These are phyloP conservation scores for Trypanosomatidae sp. DNA, from an alignment of 208 protist genomes.

Conservation along the genomic window DNA sequence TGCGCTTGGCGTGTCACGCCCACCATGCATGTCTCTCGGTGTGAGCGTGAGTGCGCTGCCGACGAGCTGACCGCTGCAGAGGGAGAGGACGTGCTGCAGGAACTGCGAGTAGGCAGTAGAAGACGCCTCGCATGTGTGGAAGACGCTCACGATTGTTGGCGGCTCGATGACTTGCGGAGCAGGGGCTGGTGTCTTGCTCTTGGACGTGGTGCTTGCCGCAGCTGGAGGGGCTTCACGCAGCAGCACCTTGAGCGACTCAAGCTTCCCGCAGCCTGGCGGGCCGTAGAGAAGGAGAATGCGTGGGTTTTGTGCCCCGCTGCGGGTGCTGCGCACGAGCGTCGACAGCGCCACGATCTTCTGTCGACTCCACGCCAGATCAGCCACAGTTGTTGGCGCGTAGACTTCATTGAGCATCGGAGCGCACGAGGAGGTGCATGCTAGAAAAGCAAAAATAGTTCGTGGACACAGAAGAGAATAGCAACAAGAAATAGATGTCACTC, in stretches of 20 bases:
- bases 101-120: conserved; percentile 23
- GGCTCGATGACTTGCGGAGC: background rate
- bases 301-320: conserved; percentile 16
- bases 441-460: too few species aligned
- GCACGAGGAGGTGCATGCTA: too few species aligned
- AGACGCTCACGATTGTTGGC: conserved; percentile 12
- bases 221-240: conserved; percentile 20
- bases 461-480: too few species aligned
- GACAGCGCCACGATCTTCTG: conserved; percentile 63
- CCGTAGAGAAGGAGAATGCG: conserved; percentile 70
- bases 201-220: background rate
- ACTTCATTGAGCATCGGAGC: conserved; percentile 55
- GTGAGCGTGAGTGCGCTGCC: conserved; percentile 10
- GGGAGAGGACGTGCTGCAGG: conserved; percentile 20
- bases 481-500: too few species aligned
- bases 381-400: conserved; percentile 53
- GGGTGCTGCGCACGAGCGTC: conserved; percentile 22
- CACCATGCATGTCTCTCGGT: too few species aligned
- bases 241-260: conserved; percentile 52
- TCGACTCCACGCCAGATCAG: conserved; percentile 67
- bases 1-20: too few species aligned
- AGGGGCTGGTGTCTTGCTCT: background rate
- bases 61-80: conserved; percentile 21
- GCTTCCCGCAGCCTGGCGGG: conserved; percentile 76
- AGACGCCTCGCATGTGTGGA: conserved; percentile 38